A percentile compares a stretch with the other conserved stretches of the same genome.
These are phyloP conservation scores for Gamsiella multidivaricata DNA, from an alignment of 192 early-diverging fungal species.

Conservation along the genomic window DNA sequence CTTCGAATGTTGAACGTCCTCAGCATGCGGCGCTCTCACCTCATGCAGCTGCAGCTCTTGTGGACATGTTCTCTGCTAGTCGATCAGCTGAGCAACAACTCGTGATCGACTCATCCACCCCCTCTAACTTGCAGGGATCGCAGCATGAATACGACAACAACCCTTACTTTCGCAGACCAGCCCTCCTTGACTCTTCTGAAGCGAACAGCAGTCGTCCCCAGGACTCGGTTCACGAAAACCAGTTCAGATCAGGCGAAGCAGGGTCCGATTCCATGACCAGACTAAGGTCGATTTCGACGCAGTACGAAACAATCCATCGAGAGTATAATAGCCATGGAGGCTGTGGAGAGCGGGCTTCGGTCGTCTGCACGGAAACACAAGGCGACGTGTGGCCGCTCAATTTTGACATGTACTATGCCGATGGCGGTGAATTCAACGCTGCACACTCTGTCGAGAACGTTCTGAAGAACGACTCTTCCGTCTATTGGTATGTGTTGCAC, in stretches of 20 bases:
- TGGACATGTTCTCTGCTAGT: neutral
- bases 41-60: conserved; percentile 34
- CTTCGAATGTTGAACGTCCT: conserved; percentile 19
- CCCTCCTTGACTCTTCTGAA: neutral
- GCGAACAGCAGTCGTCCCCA: neutral
- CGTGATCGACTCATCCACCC: conserved; percentile 23
- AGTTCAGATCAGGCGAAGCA: neutral
- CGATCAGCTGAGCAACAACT: conserved; percentile 18
- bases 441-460: conserved; percentile 59
- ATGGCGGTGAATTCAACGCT: conserved; percentile 51
- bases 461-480: conserved; percentile 55
- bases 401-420: conserved; percentile 48
- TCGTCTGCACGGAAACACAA: neutral
- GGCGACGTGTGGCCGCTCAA: conserved; percentile 46
- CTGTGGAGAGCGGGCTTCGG: conserved; percentile 15
- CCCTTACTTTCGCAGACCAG: conserved; percentile 34
- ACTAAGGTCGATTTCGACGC: conserved; percentile 13
- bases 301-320: neutral
- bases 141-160: conserved; percentile 37
- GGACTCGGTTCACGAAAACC: neutral
- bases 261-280: neutral
- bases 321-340: neutral
- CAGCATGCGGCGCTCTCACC: conserved; percentile 41
- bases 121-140: neutral
- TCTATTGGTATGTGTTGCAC: conserved; percentile 54